Percentiles rank a stretch among this genome's conserved stretches.
phyloP scores from a whole-genome alignment of 2,329 filamentous ascomycete species.

The Fusarium solani-melongenae region DNA sequence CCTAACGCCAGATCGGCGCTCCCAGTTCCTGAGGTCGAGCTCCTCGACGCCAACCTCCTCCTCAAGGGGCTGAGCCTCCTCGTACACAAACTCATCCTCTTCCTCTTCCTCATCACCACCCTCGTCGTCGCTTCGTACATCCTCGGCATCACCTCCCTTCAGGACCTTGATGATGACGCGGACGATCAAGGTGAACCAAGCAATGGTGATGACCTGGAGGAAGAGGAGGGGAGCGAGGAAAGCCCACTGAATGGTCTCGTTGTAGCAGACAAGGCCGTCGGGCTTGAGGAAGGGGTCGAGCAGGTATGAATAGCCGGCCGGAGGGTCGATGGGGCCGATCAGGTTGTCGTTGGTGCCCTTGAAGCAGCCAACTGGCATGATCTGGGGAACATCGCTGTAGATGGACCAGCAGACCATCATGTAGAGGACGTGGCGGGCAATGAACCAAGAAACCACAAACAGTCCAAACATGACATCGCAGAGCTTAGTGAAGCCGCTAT shows the following conservation, averaged over 20 bases:
- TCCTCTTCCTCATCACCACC: conserved; percentile 72
- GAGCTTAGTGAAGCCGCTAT: conserved; percentile 77
- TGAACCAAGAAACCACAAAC: conserved; percentile 88
- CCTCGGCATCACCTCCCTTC: conserved; percentile 81
- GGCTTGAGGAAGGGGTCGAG: conserved; percentile 79
- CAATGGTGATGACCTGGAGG: conserved; percentile 81
- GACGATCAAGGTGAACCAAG: conserved; percentile 92
- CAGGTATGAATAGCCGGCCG: conserved; percentile 69
- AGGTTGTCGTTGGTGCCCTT: conserved; percentile 66
- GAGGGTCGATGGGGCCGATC: conserved; percentile 62
- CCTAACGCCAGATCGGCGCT: conserved; percentile 66
- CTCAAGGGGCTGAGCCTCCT: conserved; percentile 70
- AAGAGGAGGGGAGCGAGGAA: conserved; percentile 83
- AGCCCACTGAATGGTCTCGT: conserved; percentile 75
- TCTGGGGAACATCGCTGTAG: conserved; percentile 32
- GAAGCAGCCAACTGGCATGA: conserved; percentile 74
- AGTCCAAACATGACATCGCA: conserved; percentile 88
- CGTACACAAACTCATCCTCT: conserved; percentile 64
- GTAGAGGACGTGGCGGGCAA: conserved; percentile 85
- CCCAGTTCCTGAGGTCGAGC: conserved; percentile 74
- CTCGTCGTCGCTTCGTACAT: conserved; percentile 84
- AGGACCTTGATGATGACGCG: conserved; percentile 85
- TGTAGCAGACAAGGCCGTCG: conserved; percentile 83
- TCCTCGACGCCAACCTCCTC: conserved; percentile 81
- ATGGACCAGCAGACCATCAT: conserved; percentile 80